Base-by-base conservation (phyloP, 1,139 yeast species). In the Saccharomyces uvarum region DNA sequence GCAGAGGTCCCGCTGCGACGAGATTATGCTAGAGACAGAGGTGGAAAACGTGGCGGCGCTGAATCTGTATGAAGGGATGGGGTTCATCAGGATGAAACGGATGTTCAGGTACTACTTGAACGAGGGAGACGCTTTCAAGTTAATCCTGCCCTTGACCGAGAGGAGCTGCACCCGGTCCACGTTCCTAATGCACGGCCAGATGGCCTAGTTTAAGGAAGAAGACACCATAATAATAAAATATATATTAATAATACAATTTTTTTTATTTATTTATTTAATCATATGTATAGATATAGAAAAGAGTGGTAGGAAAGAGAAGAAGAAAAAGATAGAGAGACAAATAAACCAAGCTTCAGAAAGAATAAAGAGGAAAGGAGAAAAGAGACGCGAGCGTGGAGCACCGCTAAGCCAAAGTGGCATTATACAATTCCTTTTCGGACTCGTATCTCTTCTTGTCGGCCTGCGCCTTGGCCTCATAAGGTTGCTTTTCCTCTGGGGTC, bases 391-490 rank as follows among this genome's bases (percentile, higher is more conserved):
- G 24, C 13, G 33, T 2, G 49, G 14, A 48, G 44, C 9, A 32
- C 31, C 47, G 14, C n/a, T 56, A 62, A 56, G 70, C 67, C 53
- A 64, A 63, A 54, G 76, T 68, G 64, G 81, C 76, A 65, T 80
- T 82, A 74, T 91, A 93, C 69, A 86, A 90, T 65, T 95, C 95
- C 81, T 91, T 93, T 77, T 88, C 96, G 70, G 87, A 83, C 77
- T 91, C 97, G 75, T 93, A 93, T 78, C 98, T 86, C 81, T 90
- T 88, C 82, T 93, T 93, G 79, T 93, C 99, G 65, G 88, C 86
- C 63, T 84, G 93, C 64, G 98, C 97, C 78, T 89, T 88, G 70
- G 81, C 83, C 76, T 89, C 96, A 75, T 89, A 91, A 61, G 97
- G 97, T 64, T 73, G 75, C 79, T 88, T 91, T 64, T 88, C 96